Base-by-base conservation (phyloP, 2,329 filamentous ascomycete genomes). In the Ophiostoma himal-ulmi region DNA sequence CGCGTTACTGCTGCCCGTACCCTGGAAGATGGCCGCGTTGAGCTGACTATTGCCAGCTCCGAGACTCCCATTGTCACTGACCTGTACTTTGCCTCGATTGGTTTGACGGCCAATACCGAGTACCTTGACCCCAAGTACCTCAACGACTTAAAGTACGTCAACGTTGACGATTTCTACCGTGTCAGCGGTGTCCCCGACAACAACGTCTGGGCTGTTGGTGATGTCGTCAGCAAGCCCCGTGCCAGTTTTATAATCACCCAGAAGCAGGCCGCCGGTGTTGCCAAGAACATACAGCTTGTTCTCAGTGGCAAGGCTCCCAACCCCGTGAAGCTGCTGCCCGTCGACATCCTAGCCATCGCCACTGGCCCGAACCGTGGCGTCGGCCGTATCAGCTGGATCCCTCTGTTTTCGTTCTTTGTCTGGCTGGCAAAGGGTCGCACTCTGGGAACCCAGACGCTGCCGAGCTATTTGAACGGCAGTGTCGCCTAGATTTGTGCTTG, bases 181-280 rank as follows among this genome's bases (percentile, higher is more conserved):
- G 84, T 85, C 48, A 80, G 79, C 72, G 80, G 78, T 8, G 77
- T 79, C 14, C 76, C 80, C 20, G 77, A 81, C 67, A 37, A 71
- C 60, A 68, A 72, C 68, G 80, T 85, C 34, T 87, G 85, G 85
- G 85, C 84, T 8, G 80, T 82, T 2, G 85, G 85, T 34, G 85
- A 87, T 70, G 77, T 85, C 60, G 82, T 86, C 34, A 82, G 81
- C 73, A 81, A 81, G 75, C 84, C 84, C 30, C 79, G 81, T 20
- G 79, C 78, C n/a, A 79, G 79, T 37, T 83, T 80, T 71, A 76
- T 83, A 41, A 77, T 81, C 70, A 78, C 81, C 8, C 77, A 86
- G 71, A 84, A 85, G 73, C 85, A 86, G 82, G 83, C 84, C 3
- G 81, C 80, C 26, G 82, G 82, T 39, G 84, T 86, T 3, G 82